phyloP scores from a whole-genome alignment of 2,329 filamentous ascomycete species.

The Diplodia scrobiculata region DNA sequence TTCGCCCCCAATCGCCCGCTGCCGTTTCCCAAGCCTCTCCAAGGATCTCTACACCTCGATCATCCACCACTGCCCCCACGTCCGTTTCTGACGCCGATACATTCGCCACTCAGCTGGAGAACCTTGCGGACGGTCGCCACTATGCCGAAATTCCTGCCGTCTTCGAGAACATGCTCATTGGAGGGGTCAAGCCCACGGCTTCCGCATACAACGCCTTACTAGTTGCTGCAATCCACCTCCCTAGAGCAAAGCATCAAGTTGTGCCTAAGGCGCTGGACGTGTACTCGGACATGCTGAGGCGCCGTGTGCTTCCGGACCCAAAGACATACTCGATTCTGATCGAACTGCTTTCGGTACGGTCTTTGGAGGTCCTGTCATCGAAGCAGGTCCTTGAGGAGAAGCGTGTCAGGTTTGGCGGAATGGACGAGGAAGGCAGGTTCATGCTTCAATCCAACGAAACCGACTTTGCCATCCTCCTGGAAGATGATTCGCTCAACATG shows the following conservation, averaged over 20 bases:
- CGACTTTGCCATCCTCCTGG: conserved; percentile 79
- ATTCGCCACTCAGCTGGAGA: conserved; percentile 77
- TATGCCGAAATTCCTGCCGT: conserved; percentile 87
- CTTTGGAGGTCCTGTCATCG: conserved; percentile 73
- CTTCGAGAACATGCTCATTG: conserved; percentile 86
- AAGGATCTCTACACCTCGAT: conserved; percentile 33
- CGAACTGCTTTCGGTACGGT: conserved; percentile 75
- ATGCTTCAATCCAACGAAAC: conserved; percentile 86
- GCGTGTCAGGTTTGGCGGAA: conserved; percentile 78
- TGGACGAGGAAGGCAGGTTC: conserved; percentile 81
- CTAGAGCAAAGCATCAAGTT: conserved; percentile 75
- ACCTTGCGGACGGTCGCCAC: conserved; percentile 69
- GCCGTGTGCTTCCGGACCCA: conserved; percentile 77
- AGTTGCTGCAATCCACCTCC: conserved; percentile 79
- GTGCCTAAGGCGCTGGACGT: conserved; percentile 91
- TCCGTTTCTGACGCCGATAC: conserved; percentile 65
- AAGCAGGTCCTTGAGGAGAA: conserved; percentile 78
- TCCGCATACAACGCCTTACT: conserved; percentile 91
- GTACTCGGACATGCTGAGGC: conserved; percentile 92
- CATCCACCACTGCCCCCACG: conserved; percentile 57
- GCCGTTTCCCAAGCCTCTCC: conserved; percentile 39
- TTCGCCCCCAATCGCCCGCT: conserved; percentile 39
- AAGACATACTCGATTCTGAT: conserved; percentile 88
- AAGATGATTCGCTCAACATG: conserved; percentile 83
- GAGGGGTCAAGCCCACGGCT: conserved; percentile 77